Conservation (phyloP, 2,329 filamentous ascomycete species). For the Sphaerostilbella broomeana region DNA sequence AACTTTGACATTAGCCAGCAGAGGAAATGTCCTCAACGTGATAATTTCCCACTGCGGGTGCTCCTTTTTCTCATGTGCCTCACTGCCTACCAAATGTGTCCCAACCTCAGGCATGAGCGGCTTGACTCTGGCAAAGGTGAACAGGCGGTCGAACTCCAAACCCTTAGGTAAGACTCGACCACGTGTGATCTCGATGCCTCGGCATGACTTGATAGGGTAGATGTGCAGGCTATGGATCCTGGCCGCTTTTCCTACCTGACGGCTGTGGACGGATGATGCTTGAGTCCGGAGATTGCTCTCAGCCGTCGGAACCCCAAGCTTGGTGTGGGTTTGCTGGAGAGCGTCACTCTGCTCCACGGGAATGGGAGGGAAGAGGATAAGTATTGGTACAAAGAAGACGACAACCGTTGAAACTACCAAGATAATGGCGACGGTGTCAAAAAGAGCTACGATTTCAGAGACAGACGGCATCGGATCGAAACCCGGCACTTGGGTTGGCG, state of each 20-base stretch:
- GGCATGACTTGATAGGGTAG: slow-evolving; percentile 80
- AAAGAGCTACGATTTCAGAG: slow-evolving; percentile 18
- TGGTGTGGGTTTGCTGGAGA: slow-evolving; percentile 47
- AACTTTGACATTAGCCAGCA: slow-evolving; percentile 61
- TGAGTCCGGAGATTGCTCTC: slow-evolving; percentile 32
- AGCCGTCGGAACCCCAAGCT: slow-evolving; percentile 35
- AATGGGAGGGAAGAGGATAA: slow-evolving; percentile 49
- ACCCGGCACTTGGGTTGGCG: neutral
- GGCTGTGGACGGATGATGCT: slow-evolving; percentile 17
- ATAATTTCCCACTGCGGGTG: slow-evolving; percentile 59
- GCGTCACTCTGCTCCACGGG: slow-evolving; percentile 47
- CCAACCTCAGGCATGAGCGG: slow-evolving; percentile 2
- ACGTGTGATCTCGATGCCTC: slow-evolving; percentile 63
- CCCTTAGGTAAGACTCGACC: slow-evolving; percentile 61
- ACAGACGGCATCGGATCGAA: slow-evolving; percentile 17
- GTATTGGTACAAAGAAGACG: slow-evolving; percentile 47
- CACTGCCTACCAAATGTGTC: slow-evolving; percentile 34
- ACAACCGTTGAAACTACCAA: slow-evolving; percentile 39
- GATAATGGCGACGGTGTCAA: slow-evolving; percentile 29
- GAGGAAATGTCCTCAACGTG: slow-evolving; percentile 62
- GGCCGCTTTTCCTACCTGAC: slow-evolving; percentile 18
- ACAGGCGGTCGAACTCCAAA: slow-evolving; percentile 73
- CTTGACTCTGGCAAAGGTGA: slow-evolving; percentile 64
- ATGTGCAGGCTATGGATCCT: slow-evolving; percentile 60
- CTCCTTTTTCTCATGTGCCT: slow-evolving; percentile 15